Conservation (phyloP, 331 rosid genomes). For the Quercus lobata region DNA sequence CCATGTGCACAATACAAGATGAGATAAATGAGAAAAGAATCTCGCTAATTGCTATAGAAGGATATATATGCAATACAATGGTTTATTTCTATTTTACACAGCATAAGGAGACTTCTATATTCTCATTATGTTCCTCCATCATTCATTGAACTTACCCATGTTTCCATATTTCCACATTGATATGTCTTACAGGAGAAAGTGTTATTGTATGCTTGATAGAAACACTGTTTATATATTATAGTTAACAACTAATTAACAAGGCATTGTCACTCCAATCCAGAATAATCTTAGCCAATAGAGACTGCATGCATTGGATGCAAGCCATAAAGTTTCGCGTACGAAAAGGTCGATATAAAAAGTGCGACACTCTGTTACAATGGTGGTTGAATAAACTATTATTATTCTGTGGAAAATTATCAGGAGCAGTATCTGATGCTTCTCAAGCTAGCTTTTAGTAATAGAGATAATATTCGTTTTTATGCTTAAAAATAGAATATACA, state of each 20-base stretch:
- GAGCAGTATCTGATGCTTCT: conserved; percentile 30
- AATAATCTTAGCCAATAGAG: too few relatives aligned
- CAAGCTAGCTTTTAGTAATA: not conserved
- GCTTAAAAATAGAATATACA: not conserved
- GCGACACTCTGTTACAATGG: not conserved
- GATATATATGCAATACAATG: too few relatives aligned
- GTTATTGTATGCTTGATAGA: not conserved
- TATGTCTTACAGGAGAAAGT: not conserved
- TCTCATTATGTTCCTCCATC: not conserved
- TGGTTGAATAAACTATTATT: not conserved
- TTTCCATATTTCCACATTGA: not conserved
- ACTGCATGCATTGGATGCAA: not conserved
- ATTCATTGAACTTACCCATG: too few relatives aligned
- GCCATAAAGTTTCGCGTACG: not conserved
- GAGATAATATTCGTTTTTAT: not conserved
- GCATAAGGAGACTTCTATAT: not conserved
- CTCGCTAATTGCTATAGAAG: too few relatives aligned
- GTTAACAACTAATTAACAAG: too few relatives aligned
- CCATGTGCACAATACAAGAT: too few relatives aligned
- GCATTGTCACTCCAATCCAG: too few relatives aligned
- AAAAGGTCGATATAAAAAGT: not conserved
- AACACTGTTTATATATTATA: too few relatives aligned
- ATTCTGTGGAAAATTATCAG: conserved; percentile 6
- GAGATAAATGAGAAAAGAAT: too few relatives aligned
- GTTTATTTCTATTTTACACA: not conserved